phyloP scores from a whole-genome alignment of 352 stramenopile genomes.

The Aphanomyces euteiches region DNA sequence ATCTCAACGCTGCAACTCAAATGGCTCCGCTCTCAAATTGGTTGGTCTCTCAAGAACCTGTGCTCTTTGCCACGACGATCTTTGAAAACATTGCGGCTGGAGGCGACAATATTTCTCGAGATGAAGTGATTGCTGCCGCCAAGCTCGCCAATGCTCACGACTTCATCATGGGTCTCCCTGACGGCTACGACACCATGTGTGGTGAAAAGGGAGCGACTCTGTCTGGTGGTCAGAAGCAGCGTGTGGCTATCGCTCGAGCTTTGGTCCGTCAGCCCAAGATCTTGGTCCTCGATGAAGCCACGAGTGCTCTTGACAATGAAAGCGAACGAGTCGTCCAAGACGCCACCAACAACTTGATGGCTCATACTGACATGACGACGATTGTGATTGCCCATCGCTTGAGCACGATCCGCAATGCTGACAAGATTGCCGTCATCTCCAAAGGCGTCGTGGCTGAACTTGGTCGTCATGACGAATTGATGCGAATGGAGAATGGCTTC shows the following conservation, averaged over 20 bases:
- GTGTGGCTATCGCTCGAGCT: conserved; percentile 76
- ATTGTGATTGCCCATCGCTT: conserved; percentile 78
- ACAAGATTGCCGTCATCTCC: conserved; percentile 42
- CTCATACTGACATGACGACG: conserved; percentile 46
- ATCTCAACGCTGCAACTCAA: conserved; percentile 77
- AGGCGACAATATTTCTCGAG: conserved; percentile 48
- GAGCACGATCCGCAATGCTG: conserved; percentile 62
- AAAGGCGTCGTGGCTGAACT: conserved; percentile 29
- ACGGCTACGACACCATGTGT: conserved; percentile 81
- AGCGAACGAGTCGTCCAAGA: conserved; percentile 67
- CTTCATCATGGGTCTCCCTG: conserved; percentile 75
- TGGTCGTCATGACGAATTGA: conserved; percentile 32
- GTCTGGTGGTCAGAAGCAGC: conserved; percentile 89
- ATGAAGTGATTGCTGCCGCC: conserved; percentile 62
- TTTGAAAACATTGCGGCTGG: conserved; percentile 87
- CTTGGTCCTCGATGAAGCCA: conserved; percentile 73
- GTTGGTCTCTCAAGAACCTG: conserved; percentile 83
- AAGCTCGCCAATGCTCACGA: conserved; percentile 49
- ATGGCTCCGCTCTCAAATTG: conserved; percentile 55
- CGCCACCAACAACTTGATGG: conserved; percentile 45
- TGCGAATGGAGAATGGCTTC: conserved; percentile 32
- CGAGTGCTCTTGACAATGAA: conserved; percentile 63
- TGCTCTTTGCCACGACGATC: conserved; percentile 87
- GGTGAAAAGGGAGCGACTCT: conserved; percentile 74
- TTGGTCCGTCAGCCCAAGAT: conserved; percentile 53